Evolutionary conservation across 2,329 filamentous ascomycete genomes (phyloP).

Genomic region (Scolecobasidium constrictum): DNA sequence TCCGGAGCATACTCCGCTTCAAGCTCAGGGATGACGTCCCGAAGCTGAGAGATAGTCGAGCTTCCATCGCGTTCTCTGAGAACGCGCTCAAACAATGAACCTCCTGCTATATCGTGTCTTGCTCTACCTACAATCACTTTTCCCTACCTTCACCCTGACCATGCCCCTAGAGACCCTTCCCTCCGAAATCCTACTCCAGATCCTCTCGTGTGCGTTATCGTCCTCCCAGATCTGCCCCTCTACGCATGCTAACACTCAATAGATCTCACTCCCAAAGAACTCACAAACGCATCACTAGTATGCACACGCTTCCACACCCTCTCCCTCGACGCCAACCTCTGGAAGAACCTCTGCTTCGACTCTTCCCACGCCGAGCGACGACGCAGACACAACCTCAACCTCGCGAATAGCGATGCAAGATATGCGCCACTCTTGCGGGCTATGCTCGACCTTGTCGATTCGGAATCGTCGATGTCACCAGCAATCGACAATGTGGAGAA

Average conservation of each 20-base stretch:
- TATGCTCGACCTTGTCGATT: slow-evolving; percentile 16
- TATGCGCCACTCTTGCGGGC: slow-evolving; percentile 30
- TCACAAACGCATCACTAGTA: slow-evolving; percentile 58
- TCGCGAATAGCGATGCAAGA: slow-evolving; percentile 30
- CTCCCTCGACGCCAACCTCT: slow-evolving; percentile 63
- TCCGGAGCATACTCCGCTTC: no score
- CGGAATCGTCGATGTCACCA: neutral
- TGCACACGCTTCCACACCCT: slow-evolving; percentile 55
- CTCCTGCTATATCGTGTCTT: no score
- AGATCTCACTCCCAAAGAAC: slow-evolving; percentile 30
- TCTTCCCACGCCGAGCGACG: slow-evolving; percentile 54
- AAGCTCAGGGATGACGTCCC: no score
- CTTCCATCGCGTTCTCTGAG: no score
- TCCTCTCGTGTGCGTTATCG: slow-evolving; percentile 28
- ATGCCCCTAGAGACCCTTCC: slow-evolving; percentile 18
- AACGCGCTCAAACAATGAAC: no score
- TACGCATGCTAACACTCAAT: slow-evolving; percentile 6
- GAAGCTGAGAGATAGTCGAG: no score
- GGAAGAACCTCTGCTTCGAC: slow-evolving; percentile 66
- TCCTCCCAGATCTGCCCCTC: neutral
- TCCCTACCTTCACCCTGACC: neutral
- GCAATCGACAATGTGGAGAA: slow-evolving; percentile 20
- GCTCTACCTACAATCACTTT: neutral
- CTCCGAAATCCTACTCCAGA: slow-evolving; percentile 32
- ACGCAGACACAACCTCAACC: slow-evolving; percentile 40